These are phyloP conservation scores for Blastomyces parvus DNA, from an alignment of 2,329 filamentous ascomycete genomes.

Conservation along the genomic window DNA sequence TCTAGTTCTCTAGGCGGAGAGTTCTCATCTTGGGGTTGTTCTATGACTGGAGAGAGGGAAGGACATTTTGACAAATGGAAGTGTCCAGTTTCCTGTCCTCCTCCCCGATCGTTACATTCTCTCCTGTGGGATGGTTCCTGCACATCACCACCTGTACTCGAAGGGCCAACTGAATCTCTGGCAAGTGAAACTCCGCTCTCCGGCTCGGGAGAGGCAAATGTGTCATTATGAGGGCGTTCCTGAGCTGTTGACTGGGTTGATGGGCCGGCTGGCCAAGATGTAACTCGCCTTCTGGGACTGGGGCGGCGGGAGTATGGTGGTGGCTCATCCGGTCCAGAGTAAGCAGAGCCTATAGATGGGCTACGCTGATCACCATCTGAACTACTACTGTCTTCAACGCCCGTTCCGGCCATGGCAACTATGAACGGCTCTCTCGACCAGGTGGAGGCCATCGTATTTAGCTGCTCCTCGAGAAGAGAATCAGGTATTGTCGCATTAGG, in stretches of 20 bases:
- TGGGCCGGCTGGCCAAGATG: background rate
- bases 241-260: background rate
- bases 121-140: too few species aligned
- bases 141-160: background rate
- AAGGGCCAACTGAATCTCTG: background rate
- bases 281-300: background rate
- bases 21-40: constrained; percentile 2
- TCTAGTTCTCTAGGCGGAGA: background rate
- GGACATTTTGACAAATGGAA: background rate
- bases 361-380: background rate
- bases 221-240: background rate
- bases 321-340: background rate
- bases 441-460: background rate
- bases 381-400: background rate
- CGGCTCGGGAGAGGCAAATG: background rate
- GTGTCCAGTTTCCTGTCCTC: background rate
- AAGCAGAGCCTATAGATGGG: background rate
- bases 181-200: background rate
- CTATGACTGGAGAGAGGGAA: background rate
- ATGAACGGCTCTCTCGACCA: background rate
- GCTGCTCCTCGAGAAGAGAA: background rate
- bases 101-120: background rate
- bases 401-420: background rate
- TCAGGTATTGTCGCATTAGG: background rate
- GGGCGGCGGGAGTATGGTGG: background rate